Base-by-base conservation (phyloP, 257 asterid genomes). In the Primulina huaijiensis region DNA sequence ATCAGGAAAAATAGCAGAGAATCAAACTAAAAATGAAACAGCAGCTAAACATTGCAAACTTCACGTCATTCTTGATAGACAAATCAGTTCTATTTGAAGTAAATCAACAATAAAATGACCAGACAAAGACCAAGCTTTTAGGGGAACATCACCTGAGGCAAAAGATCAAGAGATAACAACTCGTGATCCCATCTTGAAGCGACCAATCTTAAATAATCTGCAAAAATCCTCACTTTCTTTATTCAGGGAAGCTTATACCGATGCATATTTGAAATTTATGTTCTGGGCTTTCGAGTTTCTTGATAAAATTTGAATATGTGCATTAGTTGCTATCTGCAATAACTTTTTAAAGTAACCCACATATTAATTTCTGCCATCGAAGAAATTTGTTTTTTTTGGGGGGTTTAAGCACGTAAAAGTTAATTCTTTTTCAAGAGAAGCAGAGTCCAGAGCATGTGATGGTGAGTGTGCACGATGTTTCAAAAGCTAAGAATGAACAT, bases 401-500 rank as follows among this genome's bases (percentile, higher is more conserved):
- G 23, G 23, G 0, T 10, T 43, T 19, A 29, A 14, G 61, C 20
- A n/a, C 29, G 4, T 4, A 53, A 55, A 21, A 25, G 19, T 35
- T 60, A 3, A 31, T 50, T 5, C 31, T 21, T 62, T 17, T 60
- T 73, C 43, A 56, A 75, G 80, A 76, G 76, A 76, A 74, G 35
- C 69, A 65, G 80, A 75, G 87, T 88, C 43, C 69, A 65, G 80
- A 73, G 87, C 90, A 81, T 81, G 90, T 85, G 90, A 77, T 37
- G 74, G 69, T 65, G 83, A 84, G 78, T 60, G 70, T 63, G 34
- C 33, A 62, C 56, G 74, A 17, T 67, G 82, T 50, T 68, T 68
- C 69, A 73, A 67, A 62, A 75, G 3, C 63, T 68, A 70, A 75
- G 79, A 69, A 66, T n/a, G 76, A 70, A 35, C 70, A 62, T 62